These are phyloP conservation scores for Cymbopogon citratus DNA, from an alignment of 176 grass and related monocot species.

Conservation along the genomic window DNA sequence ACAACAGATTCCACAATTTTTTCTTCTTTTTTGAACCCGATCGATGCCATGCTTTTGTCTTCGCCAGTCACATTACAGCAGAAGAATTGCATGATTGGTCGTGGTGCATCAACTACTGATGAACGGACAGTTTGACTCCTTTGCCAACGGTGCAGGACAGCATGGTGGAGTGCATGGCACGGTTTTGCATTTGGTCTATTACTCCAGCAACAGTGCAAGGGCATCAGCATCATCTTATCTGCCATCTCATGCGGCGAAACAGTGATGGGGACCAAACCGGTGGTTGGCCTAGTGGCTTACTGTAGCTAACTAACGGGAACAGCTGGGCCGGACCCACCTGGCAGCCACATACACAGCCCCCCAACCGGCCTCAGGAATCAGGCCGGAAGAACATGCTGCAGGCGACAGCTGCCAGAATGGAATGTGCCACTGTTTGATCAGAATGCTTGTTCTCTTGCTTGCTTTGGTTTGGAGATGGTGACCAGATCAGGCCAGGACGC, in stretches of 20 bases:
- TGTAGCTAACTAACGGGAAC: neutral
- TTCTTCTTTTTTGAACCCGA: neutral
- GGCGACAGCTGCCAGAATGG: conserved; percentile 14
- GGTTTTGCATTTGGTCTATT: neutral
- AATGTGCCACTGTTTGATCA: conserved; percentile 3
- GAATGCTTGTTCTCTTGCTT: conserved; percentile 25
- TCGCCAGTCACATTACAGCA: neutral
- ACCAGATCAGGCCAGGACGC: neutral
- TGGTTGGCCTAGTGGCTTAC: conserved; percentile 13
- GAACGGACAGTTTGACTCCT: conserved; percentile 4
- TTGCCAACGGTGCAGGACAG: neutral
- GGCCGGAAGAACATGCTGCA: neutral
- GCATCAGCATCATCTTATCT: conserved; percentile 11
- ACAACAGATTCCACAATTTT: neutral
- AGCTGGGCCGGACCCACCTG: conserved; percentile 2
- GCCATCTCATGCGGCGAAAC: conserved; percentile 12
- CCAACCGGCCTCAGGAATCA: neutral
- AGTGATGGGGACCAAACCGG: conserved; percentile 21
- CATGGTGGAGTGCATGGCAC: neutral
- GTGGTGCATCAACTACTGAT: neutral
- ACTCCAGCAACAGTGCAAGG: neutral
- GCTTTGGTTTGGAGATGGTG: neutral
- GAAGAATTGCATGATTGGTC: neutral
- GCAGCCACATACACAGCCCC: neutral
- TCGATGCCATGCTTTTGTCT: neutral